phyloP scores from a whole-genome alignment of 345 rosid species.

The Raphanus sativus region DNA sequence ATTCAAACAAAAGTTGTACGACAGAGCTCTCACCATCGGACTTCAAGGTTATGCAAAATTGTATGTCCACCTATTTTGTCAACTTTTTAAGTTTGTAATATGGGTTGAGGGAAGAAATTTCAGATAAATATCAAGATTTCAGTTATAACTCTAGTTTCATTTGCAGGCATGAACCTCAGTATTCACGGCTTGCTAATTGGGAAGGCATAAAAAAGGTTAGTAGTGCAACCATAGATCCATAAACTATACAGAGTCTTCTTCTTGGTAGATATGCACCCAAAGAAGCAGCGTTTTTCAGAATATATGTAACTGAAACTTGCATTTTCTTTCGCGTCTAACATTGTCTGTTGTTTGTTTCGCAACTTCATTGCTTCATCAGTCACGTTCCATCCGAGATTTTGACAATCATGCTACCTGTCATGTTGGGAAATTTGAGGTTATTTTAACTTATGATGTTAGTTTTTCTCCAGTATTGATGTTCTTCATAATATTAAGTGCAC shows the following conservation, averaged over 20 bases:
- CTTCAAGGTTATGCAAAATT: conserved; percentile 88
- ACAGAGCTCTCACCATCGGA: conserved; percentile 81
- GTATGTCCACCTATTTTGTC: conserved; percentile 44
- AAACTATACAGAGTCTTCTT: not conserved
- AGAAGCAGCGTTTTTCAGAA: not conserved
- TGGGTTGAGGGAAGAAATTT: not conserved
- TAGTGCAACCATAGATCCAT: conserved; percentile 14
- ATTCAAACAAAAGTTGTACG: conserved; percentile 72
- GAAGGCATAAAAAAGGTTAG: conserved; percentile 87
- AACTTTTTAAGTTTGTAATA: conserved; percentile 18
- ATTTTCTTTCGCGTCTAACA: conserved; percentile 12
- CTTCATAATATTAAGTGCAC: conserved; percentile 1
- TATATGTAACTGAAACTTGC: not conserved
- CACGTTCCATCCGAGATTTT: conserved; percentile 82
- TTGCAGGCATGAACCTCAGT: conserved; percentile 83
- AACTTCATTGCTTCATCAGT: conserved; percentile 44
- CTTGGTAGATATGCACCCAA: not conserved
- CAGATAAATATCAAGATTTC: conserved; percentile 9
- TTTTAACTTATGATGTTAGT: not conserved
- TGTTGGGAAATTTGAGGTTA: conserved; percentile 89
- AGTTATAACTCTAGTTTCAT: conserved; percentile 20
- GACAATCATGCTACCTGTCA: conserved; percentile 81
- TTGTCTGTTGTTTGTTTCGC: not conserved
- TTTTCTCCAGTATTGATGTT: not conserved
- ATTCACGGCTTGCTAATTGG: conserved; percentile 88